These are phyloP conservation scores for Blastobotrys proliferans DNA, from an alignment of 1,139 yeast species.

Conservation along the genomic window DNA sequence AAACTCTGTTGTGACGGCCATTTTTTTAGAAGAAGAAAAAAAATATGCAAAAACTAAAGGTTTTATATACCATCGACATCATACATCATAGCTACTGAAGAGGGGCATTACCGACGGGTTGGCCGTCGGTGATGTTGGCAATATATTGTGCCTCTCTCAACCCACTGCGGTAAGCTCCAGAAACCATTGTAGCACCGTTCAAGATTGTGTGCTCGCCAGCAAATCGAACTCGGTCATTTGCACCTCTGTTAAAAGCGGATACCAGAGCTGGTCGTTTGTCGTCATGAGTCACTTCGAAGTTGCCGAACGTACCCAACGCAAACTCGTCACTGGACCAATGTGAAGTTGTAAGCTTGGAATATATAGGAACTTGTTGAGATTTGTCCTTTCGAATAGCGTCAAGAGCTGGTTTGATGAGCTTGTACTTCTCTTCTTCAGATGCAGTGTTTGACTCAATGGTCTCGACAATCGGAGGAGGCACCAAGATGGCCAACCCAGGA, in stretches of 20 bases:
- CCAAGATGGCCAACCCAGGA: constrained; percentile 38
- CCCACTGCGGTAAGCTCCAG: constrained; percentile 83
- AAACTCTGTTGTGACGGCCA: constrained; percentile 34
- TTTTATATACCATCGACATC: not conserved
- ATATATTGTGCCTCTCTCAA: constrained; percentile 54
- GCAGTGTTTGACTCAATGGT: constrained; percentile 42
- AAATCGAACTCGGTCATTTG: constrained; percentile 47
- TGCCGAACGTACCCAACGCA: constrained; percentile 71
- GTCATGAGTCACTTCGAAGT: constrained; percentile 62
- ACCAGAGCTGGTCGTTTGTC: constrained; percentile 49
- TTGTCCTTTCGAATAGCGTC: constrained; percentile 23
- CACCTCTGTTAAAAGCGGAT: constrained; percentile 53
- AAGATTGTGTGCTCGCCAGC: constrained; percentile 82
- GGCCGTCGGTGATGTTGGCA: not conserved
- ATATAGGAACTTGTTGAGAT: constrained; percentile 37
- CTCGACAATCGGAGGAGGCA: constrained; percentile 40
- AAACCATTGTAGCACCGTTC: constrained; percentile 82
- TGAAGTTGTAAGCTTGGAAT: constrained; percentile 53
- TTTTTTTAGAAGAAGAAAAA: not conserved
- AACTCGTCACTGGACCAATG: constrained; percentile 70
- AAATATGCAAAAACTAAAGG: not conserved
- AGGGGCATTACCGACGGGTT: constrained; percentile 6
- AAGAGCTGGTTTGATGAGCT: constrained; percentile 21
- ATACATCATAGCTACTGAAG: not conserved
- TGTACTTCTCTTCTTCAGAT: constrained; percentile 28